Evolutionary conservation across 768 basidiomycete species (phyloP).

Genomic region (Hericium erinaceus): DNA sequence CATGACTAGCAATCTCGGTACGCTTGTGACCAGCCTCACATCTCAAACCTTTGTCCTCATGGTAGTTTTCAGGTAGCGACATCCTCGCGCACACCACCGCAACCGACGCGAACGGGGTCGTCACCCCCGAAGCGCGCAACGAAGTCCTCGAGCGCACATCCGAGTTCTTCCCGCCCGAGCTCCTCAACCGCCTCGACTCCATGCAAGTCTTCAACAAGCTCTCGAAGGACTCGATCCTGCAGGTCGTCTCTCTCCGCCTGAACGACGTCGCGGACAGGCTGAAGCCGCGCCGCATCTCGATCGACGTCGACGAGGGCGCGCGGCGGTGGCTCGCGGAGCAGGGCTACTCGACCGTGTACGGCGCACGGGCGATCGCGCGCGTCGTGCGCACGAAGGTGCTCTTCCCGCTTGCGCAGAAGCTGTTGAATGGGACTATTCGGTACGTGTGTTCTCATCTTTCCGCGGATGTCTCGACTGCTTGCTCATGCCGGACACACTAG

Average conservation of each 20-base stretch:
- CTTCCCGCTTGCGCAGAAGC: conserved; percentile 72
- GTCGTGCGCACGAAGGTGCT: conserved; percentile 75
- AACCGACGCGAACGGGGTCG: conserved; percentile 50
- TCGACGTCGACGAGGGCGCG: conserved; percentile 60
- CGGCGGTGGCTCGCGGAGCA: conserved; percentile 60
- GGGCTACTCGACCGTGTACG: conserved; percentile 81
- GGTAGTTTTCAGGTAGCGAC: conserved; percentile 35
- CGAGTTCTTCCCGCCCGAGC: conserved; percentile 82
- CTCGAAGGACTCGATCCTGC: conserved; percentile 58
- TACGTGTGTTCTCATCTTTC: conserved; percentile 14
- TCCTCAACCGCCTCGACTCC: conserved; percentile 82
- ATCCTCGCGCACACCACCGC: conserved; percentile 64
- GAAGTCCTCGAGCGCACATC: conserved; percentile 69
- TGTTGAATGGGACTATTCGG: conserved; percentile 75
- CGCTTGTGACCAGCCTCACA: background rate
- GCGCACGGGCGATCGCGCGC: conserved; percentile 82
- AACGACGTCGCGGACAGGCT: conserved; percentile 64
- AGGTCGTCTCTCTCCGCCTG: conserved; percentile 71
- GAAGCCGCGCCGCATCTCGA: conserved; percentile 50
- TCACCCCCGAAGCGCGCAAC: conserved; percentile 50
- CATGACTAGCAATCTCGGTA: conserved; percentile 78
- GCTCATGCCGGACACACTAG: conserved; percentile 20
- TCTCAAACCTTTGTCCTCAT: background rate
- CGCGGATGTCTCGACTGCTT: background rate
- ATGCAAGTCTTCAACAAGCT: conserved; percentile 91